Percentiles rank a stretch among this genome's conserved stretches.
Conservation (phyloP, 2,329 filamentous ascomycete genomes). For the Nemania abortiva region DNA sequence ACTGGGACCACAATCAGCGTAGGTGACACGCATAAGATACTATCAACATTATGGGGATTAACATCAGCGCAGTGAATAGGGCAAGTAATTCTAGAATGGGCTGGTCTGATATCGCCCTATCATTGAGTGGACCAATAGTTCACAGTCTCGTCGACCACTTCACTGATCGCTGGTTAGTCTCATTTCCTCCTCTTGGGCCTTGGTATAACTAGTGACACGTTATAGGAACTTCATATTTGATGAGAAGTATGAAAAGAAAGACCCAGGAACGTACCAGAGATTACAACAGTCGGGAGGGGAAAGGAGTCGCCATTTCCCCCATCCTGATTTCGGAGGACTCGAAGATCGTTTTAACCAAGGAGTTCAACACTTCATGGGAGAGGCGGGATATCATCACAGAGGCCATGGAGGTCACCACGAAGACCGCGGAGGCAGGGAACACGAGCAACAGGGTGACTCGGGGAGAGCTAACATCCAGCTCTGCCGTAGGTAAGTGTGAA, state of each 20-base stretch:
- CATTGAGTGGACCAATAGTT: constrained; percentile 79
- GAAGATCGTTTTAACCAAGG: constrained; percentile 58
- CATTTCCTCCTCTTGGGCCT: no score
- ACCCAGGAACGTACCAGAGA: constrained; percentile 63
- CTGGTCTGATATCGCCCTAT: constrained; percentile 89
- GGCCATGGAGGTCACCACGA: constrained; percentile 20
- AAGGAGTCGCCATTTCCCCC: constrained; percentile 37
- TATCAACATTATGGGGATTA: neutral
- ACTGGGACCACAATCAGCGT: constrained; percentile 87
- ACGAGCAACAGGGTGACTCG: constrained; percentile 48
- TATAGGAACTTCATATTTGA: constrained; percentile 83
- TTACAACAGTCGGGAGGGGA: constrained; percentile 40
- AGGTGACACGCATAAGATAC: constrained; percentile 39
- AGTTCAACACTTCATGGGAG: constrained; percentile 56
- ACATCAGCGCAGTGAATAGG: constrained; percentile 71
- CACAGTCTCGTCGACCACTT: constrained; percentile 83
- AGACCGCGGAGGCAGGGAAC: constrained; percentile 14
- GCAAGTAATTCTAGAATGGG: constrained; percentile 87
- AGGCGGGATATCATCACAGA: constrained; percentile 45
- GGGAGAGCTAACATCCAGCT: constrained; percentile 59
- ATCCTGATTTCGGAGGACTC: constrained; percentile 55
- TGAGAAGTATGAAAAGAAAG: constrained; percentile 76
- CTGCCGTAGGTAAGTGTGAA: constrained; percentile 58
- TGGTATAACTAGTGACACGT: constrained; percentile 32
- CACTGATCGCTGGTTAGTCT: constrained; percentile 77